These are phyloP conservation scores for Thinopyrum obtusiflorum DNA, from an alignment of 202 grass and related monocot genomes.

Conservation along the genomic window DNA sequence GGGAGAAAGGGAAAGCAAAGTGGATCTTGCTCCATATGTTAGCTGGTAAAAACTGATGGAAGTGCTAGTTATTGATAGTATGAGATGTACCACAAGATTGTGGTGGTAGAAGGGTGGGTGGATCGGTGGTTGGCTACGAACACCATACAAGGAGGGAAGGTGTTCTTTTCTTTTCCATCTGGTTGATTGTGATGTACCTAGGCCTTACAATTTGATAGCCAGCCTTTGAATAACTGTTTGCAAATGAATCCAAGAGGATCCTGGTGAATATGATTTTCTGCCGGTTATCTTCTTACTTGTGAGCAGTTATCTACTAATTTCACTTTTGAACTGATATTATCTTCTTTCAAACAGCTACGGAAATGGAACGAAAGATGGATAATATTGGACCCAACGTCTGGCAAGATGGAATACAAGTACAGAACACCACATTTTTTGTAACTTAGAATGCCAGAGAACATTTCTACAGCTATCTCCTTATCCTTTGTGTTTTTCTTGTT, in stretches of 20 bases:
- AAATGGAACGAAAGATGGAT: constrained; percentile 99
- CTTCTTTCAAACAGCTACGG: constrained; percentile 56
- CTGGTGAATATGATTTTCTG: not conserved
- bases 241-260: not conserved
- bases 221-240: not conserved
- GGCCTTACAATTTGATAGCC: not conserved
- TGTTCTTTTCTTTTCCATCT: not conserved
- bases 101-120: not conserved
- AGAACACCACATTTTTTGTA: not conserved
- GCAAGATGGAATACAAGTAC: constrained; percentile 99
- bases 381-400: constrained; percentile 88
- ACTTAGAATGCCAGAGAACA: not conserved
- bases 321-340: not conserved
- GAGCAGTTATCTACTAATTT: not conserved
- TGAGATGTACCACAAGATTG: not conserved
- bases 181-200: not conserved
- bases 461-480: not conserved
- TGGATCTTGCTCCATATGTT: not conserved
- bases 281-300: not conserved
- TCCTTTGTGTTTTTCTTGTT: constrained; percentile 26
- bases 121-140: not conserved
- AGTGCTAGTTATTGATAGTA: not conserved
- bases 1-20: not conserved
- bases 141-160: not conserved
- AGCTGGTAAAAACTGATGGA: not conserved